These are phyloP conservation scores for Huiozyma naganishii DNA, from an alignment of 805 yeast genomes.

Conservation along the genomic window DNA sequence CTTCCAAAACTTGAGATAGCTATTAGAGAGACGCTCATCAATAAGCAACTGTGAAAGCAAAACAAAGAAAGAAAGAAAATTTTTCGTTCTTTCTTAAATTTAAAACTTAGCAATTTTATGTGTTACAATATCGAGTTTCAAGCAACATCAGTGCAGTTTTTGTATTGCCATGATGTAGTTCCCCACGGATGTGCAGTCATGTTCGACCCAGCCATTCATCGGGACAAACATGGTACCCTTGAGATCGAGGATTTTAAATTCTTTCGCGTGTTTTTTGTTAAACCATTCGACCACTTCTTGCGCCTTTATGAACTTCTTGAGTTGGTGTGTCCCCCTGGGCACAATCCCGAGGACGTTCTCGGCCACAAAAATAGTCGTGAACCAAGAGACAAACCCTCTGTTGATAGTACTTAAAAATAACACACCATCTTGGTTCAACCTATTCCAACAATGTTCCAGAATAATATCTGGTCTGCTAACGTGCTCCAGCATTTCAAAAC, in stretches of 20 bases:
- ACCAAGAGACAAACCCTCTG: constrained; percentile 76
- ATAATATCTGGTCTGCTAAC: constrained; percentile 77
- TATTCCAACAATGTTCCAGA: constrained; percentile 52
- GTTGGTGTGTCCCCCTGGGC: constrained; percentile 87
- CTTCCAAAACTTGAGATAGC: no score
- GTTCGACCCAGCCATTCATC: constrained; percentile 73
- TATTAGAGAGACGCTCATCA: no score
- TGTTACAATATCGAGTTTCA: neutral
- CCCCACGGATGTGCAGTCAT: constrained; percentile 50
- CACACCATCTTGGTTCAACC: constrained; percentile 64
- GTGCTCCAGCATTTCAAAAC: constrained; percentile 93
- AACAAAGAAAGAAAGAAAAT: neutral
- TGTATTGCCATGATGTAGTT: constrained; percentile 86
- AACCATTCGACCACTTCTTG: constrained; percentile 63
- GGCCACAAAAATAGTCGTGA: constrained; percentile 86
- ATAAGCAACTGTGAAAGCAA: no score
- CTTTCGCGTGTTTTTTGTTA: constrained; percentile 28
- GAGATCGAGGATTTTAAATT: constrained; percentile 50
- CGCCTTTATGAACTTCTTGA: constrained; percentile 74
- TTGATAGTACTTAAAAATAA: constrained; percentile 85
- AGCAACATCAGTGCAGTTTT: constrained; percentile 25
- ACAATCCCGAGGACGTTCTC: constrained; percentile 73
- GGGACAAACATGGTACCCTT: constrained; percentile 83
- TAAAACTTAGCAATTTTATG: neutral
- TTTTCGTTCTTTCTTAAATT: neutral